A percentile compares a stretch with the other conserved stretches of the same genome.
Evolutionary conservation across 2,329 filamentous ascomycete species (phyloP).

Genomic region (Neonectria neomacrospora): DNA sequence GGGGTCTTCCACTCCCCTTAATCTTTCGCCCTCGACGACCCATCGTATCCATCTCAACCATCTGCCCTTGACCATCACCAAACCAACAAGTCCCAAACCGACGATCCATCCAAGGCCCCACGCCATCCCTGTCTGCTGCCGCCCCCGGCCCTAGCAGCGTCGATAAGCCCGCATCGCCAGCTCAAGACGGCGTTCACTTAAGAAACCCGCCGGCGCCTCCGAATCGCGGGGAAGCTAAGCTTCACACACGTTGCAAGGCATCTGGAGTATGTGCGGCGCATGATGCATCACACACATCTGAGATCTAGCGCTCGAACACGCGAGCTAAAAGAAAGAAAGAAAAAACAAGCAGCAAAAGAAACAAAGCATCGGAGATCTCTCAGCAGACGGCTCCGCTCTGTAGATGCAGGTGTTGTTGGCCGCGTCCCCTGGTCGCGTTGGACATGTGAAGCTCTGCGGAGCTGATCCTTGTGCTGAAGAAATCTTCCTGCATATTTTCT

Average conservation of each 20-base stretch:
- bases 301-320: not conserved
- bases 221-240: conserved; percentile 8
- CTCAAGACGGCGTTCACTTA: conserved; percentile 17
- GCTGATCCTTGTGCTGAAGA: conserved; percentile 1
- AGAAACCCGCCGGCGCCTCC: not conserved
- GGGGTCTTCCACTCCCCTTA: not conserved
- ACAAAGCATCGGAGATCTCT: not conserved
- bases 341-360: not conserved
- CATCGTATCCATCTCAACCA: not conserved
- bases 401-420: not conserved
- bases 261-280: not conserved
- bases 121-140: not conserved
- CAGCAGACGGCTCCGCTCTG: not conserved
- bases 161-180: conserved; percentile 7
- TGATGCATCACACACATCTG: not conserved
- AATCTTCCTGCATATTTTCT: not conserved
- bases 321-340: not conserved
- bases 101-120: not conserved
- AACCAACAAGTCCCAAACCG: not conserved
- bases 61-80: not conserved
- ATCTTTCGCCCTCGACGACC: not conserved
- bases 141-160: not conserved
- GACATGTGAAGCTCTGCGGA: not conserved
- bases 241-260: not conserved
- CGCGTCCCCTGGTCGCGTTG: not conserved